Evolutionary conservation across 116 monocot species (phyloP).

Genomic region (Zostera marina): DNA sequence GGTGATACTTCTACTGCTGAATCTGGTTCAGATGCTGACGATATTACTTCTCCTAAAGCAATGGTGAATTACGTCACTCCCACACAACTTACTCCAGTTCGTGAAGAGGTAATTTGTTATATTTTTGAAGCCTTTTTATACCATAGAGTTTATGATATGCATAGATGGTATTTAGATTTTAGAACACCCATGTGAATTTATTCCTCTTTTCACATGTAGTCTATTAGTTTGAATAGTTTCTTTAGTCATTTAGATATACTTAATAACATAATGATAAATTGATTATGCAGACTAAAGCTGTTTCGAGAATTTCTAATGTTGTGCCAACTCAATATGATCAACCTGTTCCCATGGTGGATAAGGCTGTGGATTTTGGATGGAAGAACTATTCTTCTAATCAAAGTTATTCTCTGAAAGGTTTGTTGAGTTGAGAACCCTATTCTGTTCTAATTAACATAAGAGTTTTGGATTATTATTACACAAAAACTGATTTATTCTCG

Average conservation of each 20-base stretch:
- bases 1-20: constrained; percentile 91
- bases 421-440: constrained; percentile 1
- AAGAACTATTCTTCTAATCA: constrained; percentile 20
- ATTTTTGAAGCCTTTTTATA: neutral
- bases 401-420: constrained; percentile 35
- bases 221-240: too few relatives aligned
- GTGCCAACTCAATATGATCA: constrained; percentile 16
- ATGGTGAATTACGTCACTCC: constrained; percentile 17
- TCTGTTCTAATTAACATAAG: neutral
- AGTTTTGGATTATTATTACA: too few relatives aligned
- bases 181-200: too few relatives aligned
- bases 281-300: constrained; percentile 29
- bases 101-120: constrained; percentile 54
- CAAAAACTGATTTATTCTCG: neutral
- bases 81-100: constrained; percentile 59
- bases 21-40: constrained; percentile 92
- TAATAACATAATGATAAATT: neutral
- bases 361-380: constrained; percentile 64
- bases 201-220: too few relatives aligned
- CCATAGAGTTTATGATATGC: neutral
- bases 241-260: too few relatives aligned
- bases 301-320: constrained; percentile 7
- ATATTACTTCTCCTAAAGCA: constrained; percentile 45
- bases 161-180: too few relatives aligned
- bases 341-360: constrained; percentile 62